A percentile compares a stretch with the other conserved stretches of the same genome.
phyloP scores from a whole-genome alignment of 768 basidiomycete genomes.

The Leccinum incarnatum region DNA sequence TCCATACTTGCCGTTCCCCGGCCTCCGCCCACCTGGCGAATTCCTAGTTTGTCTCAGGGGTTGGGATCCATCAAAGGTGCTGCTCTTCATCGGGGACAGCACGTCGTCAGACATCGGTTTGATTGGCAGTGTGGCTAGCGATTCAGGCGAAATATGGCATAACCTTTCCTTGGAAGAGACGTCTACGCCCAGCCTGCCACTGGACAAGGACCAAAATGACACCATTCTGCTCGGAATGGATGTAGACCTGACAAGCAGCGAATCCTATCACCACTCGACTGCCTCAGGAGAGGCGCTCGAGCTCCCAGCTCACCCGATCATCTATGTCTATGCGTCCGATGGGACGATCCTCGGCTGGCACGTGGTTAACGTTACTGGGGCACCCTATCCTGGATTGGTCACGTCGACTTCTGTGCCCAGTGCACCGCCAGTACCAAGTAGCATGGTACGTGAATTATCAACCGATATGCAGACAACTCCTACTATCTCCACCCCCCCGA shows the following conservation, averaged over 20 bases:
- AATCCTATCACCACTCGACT: constrained; percentile 36
- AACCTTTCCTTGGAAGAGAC: constrained; percentile 48
- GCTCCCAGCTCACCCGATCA: constrained; percentile 53
- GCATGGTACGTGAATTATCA: constrained; percentile 28
- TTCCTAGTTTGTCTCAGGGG: constrained; percentile 38
- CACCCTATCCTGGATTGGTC: constrained; percentile 57
- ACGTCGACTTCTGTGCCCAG: constrained; percentile 7
- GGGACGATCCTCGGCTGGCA: constrained; percentile 76
- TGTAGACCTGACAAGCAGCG: constrained; percentile 58
- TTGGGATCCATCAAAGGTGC: constrained; percentile 44
- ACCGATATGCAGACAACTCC: constrained; percentile 32
- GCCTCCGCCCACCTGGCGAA: constrained; percentile 44
- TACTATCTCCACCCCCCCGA: constrained; percentile 12
- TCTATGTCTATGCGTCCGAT: constrained; percentile 77
- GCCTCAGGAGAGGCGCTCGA: constrained; percentile 42
- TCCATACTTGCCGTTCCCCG: constrained; percentile 45
- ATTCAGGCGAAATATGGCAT: constrained; percentile 39
- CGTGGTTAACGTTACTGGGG: constrained; percentile 52
- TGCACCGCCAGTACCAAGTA: constrained; percentile 12
- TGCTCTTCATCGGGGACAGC: constrained; percentile 49
- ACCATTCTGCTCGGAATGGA: constrained; percentile 65
- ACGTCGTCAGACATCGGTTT: constrained; percentile 50
- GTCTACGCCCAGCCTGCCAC: constrained; percentile 56
- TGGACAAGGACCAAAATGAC: constrained; percentile 68
- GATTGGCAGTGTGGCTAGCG: constrained; percentile 34